These are phyloP conservation scores for Przewalskia tangutica DNA, from an alignment of 257 asterid species.

Conservation along the genomic window DNA sequence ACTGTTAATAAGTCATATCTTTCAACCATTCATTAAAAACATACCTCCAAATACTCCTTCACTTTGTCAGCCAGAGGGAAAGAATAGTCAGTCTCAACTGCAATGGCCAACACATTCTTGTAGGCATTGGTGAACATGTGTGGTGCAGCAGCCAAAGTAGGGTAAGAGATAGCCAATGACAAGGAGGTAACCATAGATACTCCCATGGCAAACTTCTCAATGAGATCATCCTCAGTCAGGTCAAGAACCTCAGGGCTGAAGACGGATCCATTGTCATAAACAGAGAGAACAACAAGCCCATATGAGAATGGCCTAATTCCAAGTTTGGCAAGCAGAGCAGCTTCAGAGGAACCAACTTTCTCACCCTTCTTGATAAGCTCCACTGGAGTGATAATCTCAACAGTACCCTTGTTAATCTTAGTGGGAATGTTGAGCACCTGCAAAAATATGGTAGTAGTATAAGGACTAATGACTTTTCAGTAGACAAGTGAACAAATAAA, in stretches of 20 bases:
- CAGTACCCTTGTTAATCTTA: slow-evolving; percentile 97
- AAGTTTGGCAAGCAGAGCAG: slow-evolving; percentile 87
- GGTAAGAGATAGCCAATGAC: slow-evolving; percentile 66
- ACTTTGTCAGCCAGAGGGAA: slow-evolving; percentile 87
- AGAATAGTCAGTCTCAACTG: slow-evolving; percentile 65
- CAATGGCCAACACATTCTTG: slow-evolving; percentile 70
- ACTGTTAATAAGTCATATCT: not conserved
- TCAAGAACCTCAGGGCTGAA: slow-evolving; percentile 89
- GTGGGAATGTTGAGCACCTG: slow-evolving; percentile 95
- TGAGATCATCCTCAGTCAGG: slow-evolving; percentile 74
- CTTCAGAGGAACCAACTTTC: slow-evolving; percentile 93
- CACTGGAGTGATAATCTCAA: slow-evolving; percentile 91
- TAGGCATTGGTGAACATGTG: slow-evolving; percentile 78
- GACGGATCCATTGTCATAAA: slow-evolving; percentile 78
- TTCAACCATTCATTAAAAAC: not conserved
- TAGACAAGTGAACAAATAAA: too few species aligned
- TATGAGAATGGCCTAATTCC: slow-evolving; percentile 93
- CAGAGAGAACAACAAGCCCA: slow-evolving; percentile 60
- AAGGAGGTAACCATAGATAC: slow-evolving; percentile 69
- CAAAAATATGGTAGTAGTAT: not conserved
- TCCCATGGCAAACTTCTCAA: slow-evolving; percentile 64
- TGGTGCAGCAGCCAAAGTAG: slow-evolving; percentile 86
- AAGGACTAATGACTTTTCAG: not conserved
- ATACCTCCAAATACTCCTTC: slow-evolving; percentile 74
- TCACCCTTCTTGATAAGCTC: slow-evolving; percentile 96